Evolutionary conservation across 192 early-diverging fungal species (phyloP).

Genomic region (Thamnidium elegans): DNA sequence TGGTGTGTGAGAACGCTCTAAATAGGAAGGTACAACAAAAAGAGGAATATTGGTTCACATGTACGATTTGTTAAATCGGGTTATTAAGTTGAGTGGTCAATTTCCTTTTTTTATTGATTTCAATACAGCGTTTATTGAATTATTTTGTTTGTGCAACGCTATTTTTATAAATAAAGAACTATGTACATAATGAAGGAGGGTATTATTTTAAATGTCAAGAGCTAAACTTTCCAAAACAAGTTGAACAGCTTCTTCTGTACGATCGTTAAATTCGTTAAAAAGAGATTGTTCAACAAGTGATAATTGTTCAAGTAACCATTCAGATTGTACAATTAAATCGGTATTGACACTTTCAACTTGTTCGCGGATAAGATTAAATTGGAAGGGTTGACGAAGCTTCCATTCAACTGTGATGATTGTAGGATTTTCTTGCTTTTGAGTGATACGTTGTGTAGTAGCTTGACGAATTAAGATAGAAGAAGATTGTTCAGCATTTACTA

Average conservation of each 20-base stretch:
- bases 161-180: too few relatives aligned
- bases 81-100: neutral
- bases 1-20: neutral
- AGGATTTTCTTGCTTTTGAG: constrained; percentile 1
- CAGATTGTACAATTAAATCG: neutral
- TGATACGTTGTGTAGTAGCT: neutral
- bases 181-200: too few relatives aligned
- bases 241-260: neutral
- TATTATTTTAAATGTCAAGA: constrained; percentile 5
- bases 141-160: too few relatives aligned
- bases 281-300: neutral
- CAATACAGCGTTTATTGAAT: too few relatives aligned
- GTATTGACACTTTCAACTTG: neutral
- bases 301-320: constrained; percentile 6
- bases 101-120: too few relatives aligned
- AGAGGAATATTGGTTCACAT: neutral
- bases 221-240: constrained; percentile 10
- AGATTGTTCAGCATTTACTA: constrained; percentile 22
- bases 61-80: neutral
- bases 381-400: constrained; percentile 18
- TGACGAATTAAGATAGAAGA: constrained; percentile 23
- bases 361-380: constrained; percentile 13
- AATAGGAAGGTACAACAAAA: neutral
- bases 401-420: constrained; percentile 13
- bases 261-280: constrained; percentile 9